Evolutionary conservation across 805 yeast genomes (phyloP).

Genomic region (Scheffersomyces amazonensis): DNA sequence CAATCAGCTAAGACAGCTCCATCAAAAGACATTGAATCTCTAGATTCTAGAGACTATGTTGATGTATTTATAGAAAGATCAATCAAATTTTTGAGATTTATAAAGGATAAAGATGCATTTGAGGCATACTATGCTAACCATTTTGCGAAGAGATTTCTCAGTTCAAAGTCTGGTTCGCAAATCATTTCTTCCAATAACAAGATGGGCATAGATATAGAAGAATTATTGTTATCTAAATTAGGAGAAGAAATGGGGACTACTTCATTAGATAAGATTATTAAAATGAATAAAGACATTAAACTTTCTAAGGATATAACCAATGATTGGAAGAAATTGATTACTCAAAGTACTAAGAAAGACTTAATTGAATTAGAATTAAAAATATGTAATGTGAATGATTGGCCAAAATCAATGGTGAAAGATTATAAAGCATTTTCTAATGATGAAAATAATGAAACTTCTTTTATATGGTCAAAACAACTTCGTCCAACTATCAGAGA

Average conservation of each 20-base stretch:
- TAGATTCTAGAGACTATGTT: slow-evolving; percentile 16
- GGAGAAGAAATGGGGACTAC: slow-evolving; percentile 77
- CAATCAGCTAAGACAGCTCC: slow-evolving; percentile 22
- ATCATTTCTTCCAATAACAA: slow-evolving; percentile 26
- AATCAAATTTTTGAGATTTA: slow-evolving; percentile 59
- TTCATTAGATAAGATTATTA: slow-evolving; percentile 75
- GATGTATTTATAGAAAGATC: slow-evolving; percentile 50
- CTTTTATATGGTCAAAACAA: slow-evolving; percentile 39
- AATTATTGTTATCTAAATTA: slow-evolving; percentile 60
- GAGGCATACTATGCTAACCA: slow-evolving; percentile 84
- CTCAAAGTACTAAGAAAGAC: slow-evolving; percentile 7
- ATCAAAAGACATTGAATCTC: background rate
- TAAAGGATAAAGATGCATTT: slow-evolving; percentile 82
- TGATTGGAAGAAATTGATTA: slow-evolving; percentile 31
- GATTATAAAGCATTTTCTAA: slow-evolving; percentile 34
- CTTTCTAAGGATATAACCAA: slow-evolving; percentile 36
- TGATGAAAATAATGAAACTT: slow-evolving; percentile 12
- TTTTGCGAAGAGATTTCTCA: slow-evolving; percentile 70
- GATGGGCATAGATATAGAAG: slow-evolving; percentile 60
- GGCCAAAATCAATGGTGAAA: slow-evolving; percentile 46
- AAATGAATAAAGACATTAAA: slow-evolving; percentile 81
- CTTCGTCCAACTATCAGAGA: slow-evolving; percentile 32
- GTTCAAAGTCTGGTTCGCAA: slow-evolving; percentile 22
- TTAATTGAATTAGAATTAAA: slow-evolving; percentile 37
- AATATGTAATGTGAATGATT: slow-evolving; percentile 41